Percentiles rank a stretch among this genome's conserved stretches.
Conservation (phyloP, 2,329 filamentous ascomycete species). For the Xylaria multiplex region DNA sequence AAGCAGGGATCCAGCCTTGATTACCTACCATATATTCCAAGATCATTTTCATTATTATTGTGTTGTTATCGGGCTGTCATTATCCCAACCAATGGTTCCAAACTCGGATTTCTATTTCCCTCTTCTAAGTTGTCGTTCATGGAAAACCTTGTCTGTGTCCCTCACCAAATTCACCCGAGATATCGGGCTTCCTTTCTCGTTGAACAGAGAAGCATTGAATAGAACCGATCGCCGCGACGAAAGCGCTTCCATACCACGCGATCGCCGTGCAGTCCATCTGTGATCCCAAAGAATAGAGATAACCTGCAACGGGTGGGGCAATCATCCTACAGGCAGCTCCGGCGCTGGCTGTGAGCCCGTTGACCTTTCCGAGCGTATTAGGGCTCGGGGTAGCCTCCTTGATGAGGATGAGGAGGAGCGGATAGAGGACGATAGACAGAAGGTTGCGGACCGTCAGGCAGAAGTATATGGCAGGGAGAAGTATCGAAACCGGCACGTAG, state of each 20-base stretch:
- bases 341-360: constrained; percentile 72
- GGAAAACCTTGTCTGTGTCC: constrained; percentile 8
- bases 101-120: too few species aligned
- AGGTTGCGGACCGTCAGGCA: constrained; percentile 68
- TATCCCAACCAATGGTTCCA: too few species aligned
- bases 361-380: constrained; percentile 69
- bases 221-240: constrained; percentile 66
- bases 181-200: constrained; percentile 43
- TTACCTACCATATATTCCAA: too few species aligned
- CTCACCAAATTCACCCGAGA: constrained; percentile 31
- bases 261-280: constrained; percentile 68
- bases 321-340: constrained; percentile 74
- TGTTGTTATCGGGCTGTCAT: too few species aligned
- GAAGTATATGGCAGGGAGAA: constrained; percentile 68
- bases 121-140: neutral
- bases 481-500: constrained; percentile 60
- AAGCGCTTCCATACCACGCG: constrained; percentile 71
- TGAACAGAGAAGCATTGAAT: constrained; percentile 68
- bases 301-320: constrained; percentile 72
- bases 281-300: constrained; percentile 69
- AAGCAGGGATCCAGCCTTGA: too few species aligned
- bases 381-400: constrained; percentile 71
- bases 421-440: constrained; percentile 72
- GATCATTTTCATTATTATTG: too few species aligned
- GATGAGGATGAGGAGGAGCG: constrained; percentile 72